Conservation (phyloP, 2,329 filamentous ascomycete genomes). For the Exutisphaerella laricina region DNA sequence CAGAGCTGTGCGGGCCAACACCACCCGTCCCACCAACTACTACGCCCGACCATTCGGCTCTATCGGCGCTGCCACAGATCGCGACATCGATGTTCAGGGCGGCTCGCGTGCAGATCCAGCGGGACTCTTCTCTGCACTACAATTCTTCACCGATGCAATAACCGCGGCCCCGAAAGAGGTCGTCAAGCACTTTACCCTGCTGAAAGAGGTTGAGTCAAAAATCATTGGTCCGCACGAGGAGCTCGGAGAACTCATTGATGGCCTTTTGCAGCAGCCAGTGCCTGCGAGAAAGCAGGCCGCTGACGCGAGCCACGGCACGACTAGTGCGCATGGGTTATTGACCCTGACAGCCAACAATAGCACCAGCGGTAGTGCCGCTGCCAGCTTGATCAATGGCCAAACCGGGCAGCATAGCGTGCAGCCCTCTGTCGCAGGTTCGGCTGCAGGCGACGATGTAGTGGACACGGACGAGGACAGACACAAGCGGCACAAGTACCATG, state of each 20-base stretch:
- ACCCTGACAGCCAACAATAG: conserved; percentile 38
- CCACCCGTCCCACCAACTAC: conserved; percentile 46
- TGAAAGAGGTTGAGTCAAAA: conserved; percentile 98
- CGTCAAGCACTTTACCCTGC: conserved; percentile 86
- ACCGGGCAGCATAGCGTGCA: conserved; percentile 22
- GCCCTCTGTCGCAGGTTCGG: conserved; percentile 23
- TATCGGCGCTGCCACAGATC: conserved; percentile 33
- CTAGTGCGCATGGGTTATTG: conserved; percentile 27
- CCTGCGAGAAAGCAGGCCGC: conserved; percentile 32
- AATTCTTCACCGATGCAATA: conserved; percentile 83
- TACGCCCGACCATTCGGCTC: conserved; percentile 46
- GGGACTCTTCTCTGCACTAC: conserved; percentile 61
- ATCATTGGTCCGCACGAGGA: conserved; percentile 82
- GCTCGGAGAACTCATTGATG: conserved; percentile 67
- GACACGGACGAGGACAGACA: conserved; percentile 46
- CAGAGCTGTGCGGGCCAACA: conserved; percentile 43
- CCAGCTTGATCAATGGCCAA: conserved; percentile 36
- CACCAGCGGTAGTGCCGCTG: conserved; percentile 34
- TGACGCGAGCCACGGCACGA: conserved; percentile 6
- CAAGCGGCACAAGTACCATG: conserved; percentile 52
- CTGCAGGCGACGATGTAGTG: conserved; percentile 24
- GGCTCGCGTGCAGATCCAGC: conserved; percentile 28
- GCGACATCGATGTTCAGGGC: conserved; percentile 23
- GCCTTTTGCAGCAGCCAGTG: conserved; percentile 47
- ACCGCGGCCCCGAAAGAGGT: conserved; percentile 90